Evolutionary conservation across 2,329 filamentous ascomycete species (phyloP), one percentile per base, ranked within the genome.

Genomic region (Arthrobotrys iridis): DNA sequence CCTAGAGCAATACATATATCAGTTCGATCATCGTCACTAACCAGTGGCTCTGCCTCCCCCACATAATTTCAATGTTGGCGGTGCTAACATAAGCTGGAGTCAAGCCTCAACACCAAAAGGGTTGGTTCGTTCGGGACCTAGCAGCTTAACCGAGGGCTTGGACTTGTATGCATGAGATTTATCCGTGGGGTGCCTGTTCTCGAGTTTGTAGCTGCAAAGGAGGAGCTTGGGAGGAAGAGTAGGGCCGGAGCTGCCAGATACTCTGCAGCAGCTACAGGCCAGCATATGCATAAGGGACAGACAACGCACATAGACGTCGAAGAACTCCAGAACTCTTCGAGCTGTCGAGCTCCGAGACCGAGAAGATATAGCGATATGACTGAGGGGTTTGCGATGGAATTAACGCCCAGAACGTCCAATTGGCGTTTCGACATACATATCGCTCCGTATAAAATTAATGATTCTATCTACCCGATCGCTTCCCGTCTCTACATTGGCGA

Each of bases 311-410:
- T 35, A 26, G 35, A 66, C 33, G 15, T 28, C 58, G 60, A 62
- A 74, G 70, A 74, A 74, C 70, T 74, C 70, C 62, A 74, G 70
- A 74, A 74, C 70, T 74, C 70, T 59, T 35, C 63, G 48, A 62
- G 13, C 28, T 41, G 55, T 62, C 30, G 70, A 74, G 70, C 70
- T 74, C 70, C 70, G 67, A 48, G 37, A 35, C 3, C 11, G 24
- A 46, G 40, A 33, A 20, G n/a, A 46, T 35, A 59, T 26, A 37
- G 18, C 30, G n/a, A 55, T 37, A 37, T n/a, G n/a, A n/a, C n/a
- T 59, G 40, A 43, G 37, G 55, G 4, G 10, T 33, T 43, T 59
- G 22, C 22, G 35, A 6, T 41, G 22, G 26, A 41, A 28, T 60
- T 52, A 10, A 33, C 6, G 30, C 15, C 45, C 28, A 43, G 28